Evolutionary conservation across 2,329 filamentous ascomycete species (phyloP), one percentile per base, ranked within the genome.

Genomic region (Neurospora sp.): DNA sequence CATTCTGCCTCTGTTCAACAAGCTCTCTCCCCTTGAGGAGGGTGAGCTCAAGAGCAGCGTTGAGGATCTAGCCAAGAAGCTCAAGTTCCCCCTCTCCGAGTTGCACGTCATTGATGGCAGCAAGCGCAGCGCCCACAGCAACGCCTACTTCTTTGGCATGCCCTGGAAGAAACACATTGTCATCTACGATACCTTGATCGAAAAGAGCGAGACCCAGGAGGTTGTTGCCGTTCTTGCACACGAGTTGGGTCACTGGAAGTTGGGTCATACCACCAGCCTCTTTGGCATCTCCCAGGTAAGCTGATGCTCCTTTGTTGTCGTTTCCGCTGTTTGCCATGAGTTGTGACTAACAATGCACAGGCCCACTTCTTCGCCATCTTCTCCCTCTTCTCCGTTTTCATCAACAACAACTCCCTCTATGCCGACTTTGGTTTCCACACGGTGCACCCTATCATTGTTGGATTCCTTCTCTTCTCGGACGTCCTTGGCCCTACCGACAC

Each of bases 111-210:
- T 99, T 77, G 92, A 97, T 78, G 93, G 92, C 67, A 94, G 91
- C 83, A 95, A 95, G 84, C 87, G 92, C 75, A 93, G 90, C 78
- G 91, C 92, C 33, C 92, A 97, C 82, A 93, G 91, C 82, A 97
- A 97, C 78, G 92, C 92, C 23, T 97, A 96, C 82, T 99, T 99
- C 83, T 97, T 96, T 76, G 96, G 96, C 71, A 87, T 99, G 69
- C 96, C 96, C 57, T 99, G 95, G 94, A 97, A 97, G 87, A 98
- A 98, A 87, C 96, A 98, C 84, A 99, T 99, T 83, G 96, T 99
- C 77, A 96, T 99, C 78, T 99, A 97, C 80, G 96, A 99, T 79
- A 99, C 96, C 5, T 83, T 99, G 73, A 93, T 99, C 73, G 95
- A 97, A 82, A 97, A 98, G 87, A 96, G 91, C 79, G 89, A 94